These are phyloP conservation scores for Dentipellis fragilis DNA, from an alignment of 768 basidiomycete genomes.

Conservation along the genomic window DNA sequence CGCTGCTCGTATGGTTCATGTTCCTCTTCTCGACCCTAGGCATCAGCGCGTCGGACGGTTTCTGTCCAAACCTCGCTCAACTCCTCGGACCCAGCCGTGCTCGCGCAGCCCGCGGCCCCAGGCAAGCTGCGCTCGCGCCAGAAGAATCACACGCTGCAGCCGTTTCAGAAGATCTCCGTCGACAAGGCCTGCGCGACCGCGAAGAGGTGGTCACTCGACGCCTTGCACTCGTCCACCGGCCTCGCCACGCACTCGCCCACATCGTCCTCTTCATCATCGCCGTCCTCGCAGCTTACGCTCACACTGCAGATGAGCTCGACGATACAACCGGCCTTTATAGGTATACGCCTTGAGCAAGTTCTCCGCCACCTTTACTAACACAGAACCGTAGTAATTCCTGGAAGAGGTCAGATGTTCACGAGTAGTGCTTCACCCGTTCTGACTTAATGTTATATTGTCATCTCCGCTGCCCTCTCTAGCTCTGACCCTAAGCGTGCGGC, in stretches of 20 bases:
- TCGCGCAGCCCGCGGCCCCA: constrained; percentile 44
- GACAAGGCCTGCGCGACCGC: constrained; percentile 34
- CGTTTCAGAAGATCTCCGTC: too few relatives aligned
- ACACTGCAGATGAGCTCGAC: constrained; percentile 20
- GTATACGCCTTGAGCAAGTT: background rate
- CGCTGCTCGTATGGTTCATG: constrained; percentile 65
- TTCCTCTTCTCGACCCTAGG: constrained; percentile 96
- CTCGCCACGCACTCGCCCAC: constrained; percentile 19
- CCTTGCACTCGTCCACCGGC: constrained; percentile 62
- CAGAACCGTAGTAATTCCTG: constrained; percentile 19
- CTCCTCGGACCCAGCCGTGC: constrained; percentile 49
- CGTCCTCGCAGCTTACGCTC: constrained; percentile 19
- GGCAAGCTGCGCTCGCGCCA: too few relatives aligned
- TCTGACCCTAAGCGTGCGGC: constrained; percentile 19
- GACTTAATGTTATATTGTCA: constrained; percentile 10
- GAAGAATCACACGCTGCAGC: too few relatives aligned
- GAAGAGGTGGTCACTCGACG: constrained; percentile 76
- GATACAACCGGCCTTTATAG: constrained; percentile 4
- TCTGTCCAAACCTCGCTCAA: constrained; percentile 91
- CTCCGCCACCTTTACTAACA: background rate
- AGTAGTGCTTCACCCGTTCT: too few relatives aligned
- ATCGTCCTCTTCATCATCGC: too few relatives aligned
- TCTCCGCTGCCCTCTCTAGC: constrained; percentile 25
- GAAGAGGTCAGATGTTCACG: constrained; percentile 12
- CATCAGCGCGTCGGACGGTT: constrained; percentile 93